A percentile compares a stretch with the other conserved stretches of the same genome.
Conservation (phyloP, 805 yeast genomes). For the Millerozyma miso region DNA sequence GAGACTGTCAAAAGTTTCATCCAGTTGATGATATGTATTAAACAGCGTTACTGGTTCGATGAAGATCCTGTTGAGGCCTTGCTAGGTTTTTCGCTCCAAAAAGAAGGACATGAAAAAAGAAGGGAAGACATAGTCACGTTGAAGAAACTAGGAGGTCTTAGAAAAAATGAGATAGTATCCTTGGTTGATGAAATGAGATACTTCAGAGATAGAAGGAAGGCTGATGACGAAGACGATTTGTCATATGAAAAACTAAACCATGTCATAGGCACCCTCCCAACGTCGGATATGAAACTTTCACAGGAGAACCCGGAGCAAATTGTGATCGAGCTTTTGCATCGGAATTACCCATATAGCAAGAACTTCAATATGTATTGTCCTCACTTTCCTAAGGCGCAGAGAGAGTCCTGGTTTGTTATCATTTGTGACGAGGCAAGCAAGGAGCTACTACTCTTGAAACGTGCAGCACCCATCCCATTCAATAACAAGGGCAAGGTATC, state of each 20-base stretch:
- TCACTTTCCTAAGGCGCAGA: conserved; percentile 82
- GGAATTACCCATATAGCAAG: conserved; percentile 43
- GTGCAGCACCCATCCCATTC: conserved; percentile 59
- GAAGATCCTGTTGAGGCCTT: conserved; percentile 59
- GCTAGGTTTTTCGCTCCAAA: conserved; percentile 39
- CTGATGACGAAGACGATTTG: neutral
- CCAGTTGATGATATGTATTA: conserved; percentile 75
- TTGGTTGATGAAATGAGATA: neutral
- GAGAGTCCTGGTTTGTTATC: conserved; percentile 89
- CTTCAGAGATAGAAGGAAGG: too few species aligned
- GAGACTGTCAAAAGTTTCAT: conserved; percentile 59
- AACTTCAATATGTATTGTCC: conserved; percentile 74
- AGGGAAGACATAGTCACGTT: conserved; percentile 22
- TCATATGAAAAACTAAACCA: neutral
- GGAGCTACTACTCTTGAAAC: conserved; percentile 62
- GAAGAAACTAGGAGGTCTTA: conserved; percentile 21
- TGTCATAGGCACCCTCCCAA: conserved; percentile 58
- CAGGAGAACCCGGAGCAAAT: conserved; percentile 37
- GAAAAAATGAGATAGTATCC: neutral
- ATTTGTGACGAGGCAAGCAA: conserved; percentile 45
- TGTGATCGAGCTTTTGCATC: conserved; percentile 48
- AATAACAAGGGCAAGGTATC: conserved; percentile 35
- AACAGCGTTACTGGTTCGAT: conserved; percentile 86
- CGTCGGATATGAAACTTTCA: conserved; percentile 41
- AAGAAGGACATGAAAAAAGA: neutral